Percentiles rank a stretch among this genome's conserved stretches.
Evolutionary conservation across 495 filamentous ascomycete genomes (phyloP).

Genomic region (Tuber melanosporum): DNA sequence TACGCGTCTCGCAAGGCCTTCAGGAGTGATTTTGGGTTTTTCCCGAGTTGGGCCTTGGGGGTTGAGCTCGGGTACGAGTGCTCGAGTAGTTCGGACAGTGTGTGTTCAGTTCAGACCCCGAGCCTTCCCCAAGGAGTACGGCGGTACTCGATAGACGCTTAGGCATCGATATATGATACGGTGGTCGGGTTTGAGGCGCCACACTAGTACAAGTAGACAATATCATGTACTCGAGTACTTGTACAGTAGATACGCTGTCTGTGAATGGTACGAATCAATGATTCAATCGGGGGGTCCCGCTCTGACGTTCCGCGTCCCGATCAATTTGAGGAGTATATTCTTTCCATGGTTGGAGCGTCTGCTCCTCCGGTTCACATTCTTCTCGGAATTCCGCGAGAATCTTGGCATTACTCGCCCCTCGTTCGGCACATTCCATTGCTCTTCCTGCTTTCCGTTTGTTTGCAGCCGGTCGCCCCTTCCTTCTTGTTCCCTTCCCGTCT

Average conservation of each 20-base stretch:
- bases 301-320: not conserved
- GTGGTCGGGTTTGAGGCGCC: too few species aligned
- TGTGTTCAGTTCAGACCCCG: not conserved
- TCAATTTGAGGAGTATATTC: too few species aligned
- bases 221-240: too few species aligned
- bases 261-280: not conserved
- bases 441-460: not conserved
- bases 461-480: not conserved
- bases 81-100: too few species aligned
- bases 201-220: too few species aligned
- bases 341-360: not conserved
- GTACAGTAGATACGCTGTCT: not conserved
- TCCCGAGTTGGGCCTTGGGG: not conserved
- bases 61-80: not conserved
- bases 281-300: not conserved
- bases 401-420: not conserved
- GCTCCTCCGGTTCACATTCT: not conserved
- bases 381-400: not conserved
- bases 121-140: not conserved
- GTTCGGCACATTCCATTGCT: not conserved
- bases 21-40: not conserved
- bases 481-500: not conserved
- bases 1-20: not conserved
- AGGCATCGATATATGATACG: not conserved
- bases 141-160: not conserved